Base-by-base conservation (phyloP, 1,139 yeast species). In the Yamadazyma songkhlaensis region DNA sequence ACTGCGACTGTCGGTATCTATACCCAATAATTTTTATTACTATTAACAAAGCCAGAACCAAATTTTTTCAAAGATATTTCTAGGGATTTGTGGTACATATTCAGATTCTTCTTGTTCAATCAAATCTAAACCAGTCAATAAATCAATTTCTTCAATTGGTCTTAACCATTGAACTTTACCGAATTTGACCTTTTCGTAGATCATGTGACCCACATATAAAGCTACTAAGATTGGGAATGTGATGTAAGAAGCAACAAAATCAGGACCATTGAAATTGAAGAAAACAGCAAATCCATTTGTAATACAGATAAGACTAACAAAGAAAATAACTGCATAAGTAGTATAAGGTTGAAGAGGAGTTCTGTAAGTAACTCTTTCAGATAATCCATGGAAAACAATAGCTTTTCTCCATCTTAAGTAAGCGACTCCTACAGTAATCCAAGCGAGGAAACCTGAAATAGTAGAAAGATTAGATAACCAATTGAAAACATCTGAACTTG, bases 381-480 rank as follows among this genome's bases (percentile, higher is more conserved):
- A 53, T 44, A 75, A 55, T 10, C 55, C 57, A 39, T 72, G 71
- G 49, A 46, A 63, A 2, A 47, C 50, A 38, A 77, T 63, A 13
- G 81, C 83, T 49, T 68, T 72, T 59, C 79, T 73, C 72, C 75
- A 77, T 54, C 80, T 66, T 34, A 75, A 41, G 46, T 75, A 75
- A 15, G 79, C 67, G 28, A 64, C 51, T 14, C 70, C 51, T 25
- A 73, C 64, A 33, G 67, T 67, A 36, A 81, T 64, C 90, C 92
- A 84, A 31, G 85, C 75, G 40, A 83, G 55, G 38, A 84, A 69
- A 35, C 89, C 90, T 31, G 83, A 79, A 45, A 83, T 79, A 24
- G 89, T 79, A 28, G 82, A 82, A 45, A 81, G 79, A 54, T 81
- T 82, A 38, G 84, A 81, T 45, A 84, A 79, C 68, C 84, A 82